phyloP scores from a whole-genome alignment of 495 filamentous ascomycete species.

The Bryoglossum gracile region DNA sequence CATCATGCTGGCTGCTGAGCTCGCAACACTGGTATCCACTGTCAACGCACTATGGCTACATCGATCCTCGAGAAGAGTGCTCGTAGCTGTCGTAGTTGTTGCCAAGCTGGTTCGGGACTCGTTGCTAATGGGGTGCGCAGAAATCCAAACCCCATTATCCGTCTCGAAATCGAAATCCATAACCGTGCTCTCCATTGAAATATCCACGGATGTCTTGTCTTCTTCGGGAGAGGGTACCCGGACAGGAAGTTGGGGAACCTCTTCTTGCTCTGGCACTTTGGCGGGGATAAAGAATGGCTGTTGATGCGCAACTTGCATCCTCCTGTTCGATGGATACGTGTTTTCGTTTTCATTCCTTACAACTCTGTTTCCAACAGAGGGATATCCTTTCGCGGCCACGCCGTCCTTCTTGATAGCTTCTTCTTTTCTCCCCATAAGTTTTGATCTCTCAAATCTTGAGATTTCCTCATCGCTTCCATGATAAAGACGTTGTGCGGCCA shows the following conservation, averaged over 20 bases:
- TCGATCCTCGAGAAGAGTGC: slow-evolving; percentile 15
- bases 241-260: background rate
- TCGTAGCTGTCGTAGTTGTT: slow-evolving; percentile 11
- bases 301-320: slow-evolving; percentile 25
- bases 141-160: slow-evolving; percentile 20
- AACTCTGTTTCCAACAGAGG: slow-evolving; percentile 16
- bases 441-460: slow-evolving; percentile 26
- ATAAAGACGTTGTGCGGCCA: slow-evolving; percentile 17
- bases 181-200: slow-evolving; percentile 6
- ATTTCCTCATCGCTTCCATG: slow-evolving; percentile 31
- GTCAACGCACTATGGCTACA: slow-evolving; percentile 12
- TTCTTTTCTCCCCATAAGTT: slow-evolving; percentile 24
- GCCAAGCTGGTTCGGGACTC: slow-evolving; percentile 18
- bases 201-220: slow-evolving; percentile 17
- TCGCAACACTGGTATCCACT: slow-evolving; percentile 19
- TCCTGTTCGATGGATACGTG: slow-evolving; percentile 24
- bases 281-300: slow-evolving; percentile 31
- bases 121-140: slow-evolving; percentile 12
- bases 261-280: slow-evolving; percentile 28
- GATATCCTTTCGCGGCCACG: slow-evolving; percentile 46
- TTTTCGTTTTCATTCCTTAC: slow-evolving; percentile 24
- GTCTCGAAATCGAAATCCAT: slow-evolving; percentile 23
- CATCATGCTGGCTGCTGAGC: slow-evolving; percentile 19
- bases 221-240: background rate
- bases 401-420: slow-evolving; percentile 35